Conservation (phyloP, 768 basidiomycete genomes). For the Crepidotus variabilis region DNA sequence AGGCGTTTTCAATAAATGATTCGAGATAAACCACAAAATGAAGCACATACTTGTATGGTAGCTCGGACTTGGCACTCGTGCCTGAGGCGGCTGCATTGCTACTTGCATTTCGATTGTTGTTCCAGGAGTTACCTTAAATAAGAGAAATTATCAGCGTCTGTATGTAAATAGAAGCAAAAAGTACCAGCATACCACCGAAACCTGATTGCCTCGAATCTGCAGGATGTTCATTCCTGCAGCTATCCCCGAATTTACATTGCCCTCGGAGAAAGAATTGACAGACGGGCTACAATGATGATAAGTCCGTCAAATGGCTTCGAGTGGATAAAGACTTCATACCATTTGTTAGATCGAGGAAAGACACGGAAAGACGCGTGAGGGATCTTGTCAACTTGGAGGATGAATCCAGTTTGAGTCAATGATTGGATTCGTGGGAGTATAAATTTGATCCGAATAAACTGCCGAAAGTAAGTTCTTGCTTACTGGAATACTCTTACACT, state of each 20-base stretch:
- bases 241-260: conserved; percentile 59
- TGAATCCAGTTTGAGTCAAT: too few relatives aligned
- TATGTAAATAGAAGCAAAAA: conserved; percentile 10
- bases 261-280: conserved; percentile 66
- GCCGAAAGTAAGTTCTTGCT: too few relatives aligned
- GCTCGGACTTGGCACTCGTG: conserved; percentile 17
- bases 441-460: too few relatives aligned
- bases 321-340: too few relatives aligned
- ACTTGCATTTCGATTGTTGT: conserved; percentile 25
- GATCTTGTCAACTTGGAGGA: too few relatives aligned
- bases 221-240: conserved; percentile 68
- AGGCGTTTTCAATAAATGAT: not conserved
- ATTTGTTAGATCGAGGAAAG: too few relatives aligned
- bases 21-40: not conserved
- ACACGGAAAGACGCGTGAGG: too few relatives aligned
- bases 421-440: too few relatives aligned
- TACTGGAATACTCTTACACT: too few relatives aligned
- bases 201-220: conserved; percentile 27
- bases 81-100: conserved; percentile 20
- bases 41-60: conserved; percentile 37
- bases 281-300: conserved; percentile 34
- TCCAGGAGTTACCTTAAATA: not conserved
- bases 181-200: conserved; percentile 49
- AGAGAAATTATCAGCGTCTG: not conserved
- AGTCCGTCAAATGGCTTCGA: too few relatives aligned